Base-by-base conservation (phyloP, 495 filamentous ascomycete species). In the Beverwykella pulmonaria region DNA sequence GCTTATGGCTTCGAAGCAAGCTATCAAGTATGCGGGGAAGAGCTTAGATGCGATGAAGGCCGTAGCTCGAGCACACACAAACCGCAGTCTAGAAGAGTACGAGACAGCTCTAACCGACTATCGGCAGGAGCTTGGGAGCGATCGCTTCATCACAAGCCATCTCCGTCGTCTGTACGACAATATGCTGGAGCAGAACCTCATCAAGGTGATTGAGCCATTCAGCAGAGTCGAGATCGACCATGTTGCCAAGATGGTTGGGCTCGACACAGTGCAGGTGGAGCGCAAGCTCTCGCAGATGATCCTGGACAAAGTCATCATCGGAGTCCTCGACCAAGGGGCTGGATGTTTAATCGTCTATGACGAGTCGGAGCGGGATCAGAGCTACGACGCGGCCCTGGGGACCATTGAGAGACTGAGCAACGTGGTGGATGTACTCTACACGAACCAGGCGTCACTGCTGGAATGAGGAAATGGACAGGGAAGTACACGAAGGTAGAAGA, bases 181-280 rank as follows among this genome's bases (percentile, higher is more conserved):
- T 74, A 97, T 98, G 90, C 79, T 98, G 69, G 93, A 98, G 82
- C 94, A 98, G 83, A 98, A 98, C 77, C 83, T 98, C 46, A 91
- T 98, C 83, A 97, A 98, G 81, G 95, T 98, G 58, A 98, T 98
- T 75, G 94, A 98, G 81, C 94, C 94, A 23, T 98, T 98, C 79
- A 93, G 89, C 74, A 86, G 92, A 57, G 94, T 98, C 48, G 94
- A 98, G 81, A 93, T 98, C 75, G 90, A 88, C 68, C 95, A 98
- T 76, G 89, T 98, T 67, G 93, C 94, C 63, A 92, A 93, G 83
- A 93, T 98, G 78, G 94, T 98, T 39, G 93, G 95, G 20, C 81
- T 98, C 68, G 94, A 97, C 73, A 96, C 90, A 48, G 90, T 92
- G 79, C 93, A 97, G 81, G 94, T 98, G 69, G 94, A 98, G 83